phyloP scores from a whole-genome alignment of 495 filamentous ascomycete genomes.

The Hypoxylon cercidicola region DNA sequence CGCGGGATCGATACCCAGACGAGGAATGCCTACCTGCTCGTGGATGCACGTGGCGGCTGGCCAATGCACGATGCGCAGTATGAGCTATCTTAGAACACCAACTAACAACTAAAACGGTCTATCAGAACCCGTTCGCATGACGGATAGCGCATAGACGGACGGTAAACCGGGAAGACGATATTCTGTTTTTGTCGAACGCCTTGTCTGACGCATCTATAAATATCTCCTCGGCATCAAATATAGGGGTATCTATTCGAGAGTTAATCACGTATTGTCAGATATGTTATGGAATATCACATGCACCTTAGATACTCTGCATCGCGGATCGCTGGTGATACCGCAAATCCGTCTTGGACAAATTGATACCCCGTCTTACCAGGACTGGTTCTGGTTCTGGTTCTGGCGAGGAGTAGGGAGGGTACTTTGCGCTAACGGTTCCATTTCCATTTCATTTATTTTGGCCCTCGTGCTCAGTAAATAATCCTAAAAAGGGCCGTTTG shows the following conservation, averaged over 20 bases:
- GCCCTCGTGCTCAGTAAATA: background rate
- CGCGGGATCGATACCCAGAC: background rate
- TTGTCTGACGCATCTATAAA: conserved; percentile 8
- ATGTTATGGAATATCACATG: conserved; percentile 13
- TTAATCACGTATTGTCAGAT: background rate
- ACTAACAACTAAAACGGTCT: background rate
- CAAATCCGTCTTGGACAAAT: conserved; percentile 20
- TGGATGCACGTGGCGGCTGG: conserved; percentile 26
- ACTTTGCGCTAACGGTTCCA: background rate
- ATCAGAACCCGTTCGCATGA: conserved; percentile 10
- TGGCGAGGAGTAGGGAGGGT: too few species aligned
- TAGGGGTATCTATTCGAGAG: background rate
- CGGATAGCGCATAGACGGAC: conserved; percentile 7
- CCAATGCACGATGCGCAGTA: conserved; percentile 19
- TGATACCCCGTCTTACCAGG: conserved; percentile 14
- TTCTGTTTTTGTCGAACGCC: background rate
- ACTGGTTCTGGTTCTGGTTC: conserved; percentile 1
- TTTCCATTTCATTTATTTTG: background rate
- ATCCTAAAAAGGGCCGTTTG: conserved; percentile 8
- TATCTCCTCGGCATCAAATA: background rate
- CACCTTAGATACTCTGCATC: conserved; percentile 12
- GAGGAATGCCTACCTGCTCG: conserved; percentile 9
- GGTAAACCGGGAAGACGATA: conserved; percentile 1
- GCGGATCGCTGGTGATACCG: conserved; percentile 18
- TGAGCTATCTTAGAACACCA: conserved; percentile 12